Conservation (phyloP, 441 rosid genomes). For the Mallotus japonicus region DNA sequence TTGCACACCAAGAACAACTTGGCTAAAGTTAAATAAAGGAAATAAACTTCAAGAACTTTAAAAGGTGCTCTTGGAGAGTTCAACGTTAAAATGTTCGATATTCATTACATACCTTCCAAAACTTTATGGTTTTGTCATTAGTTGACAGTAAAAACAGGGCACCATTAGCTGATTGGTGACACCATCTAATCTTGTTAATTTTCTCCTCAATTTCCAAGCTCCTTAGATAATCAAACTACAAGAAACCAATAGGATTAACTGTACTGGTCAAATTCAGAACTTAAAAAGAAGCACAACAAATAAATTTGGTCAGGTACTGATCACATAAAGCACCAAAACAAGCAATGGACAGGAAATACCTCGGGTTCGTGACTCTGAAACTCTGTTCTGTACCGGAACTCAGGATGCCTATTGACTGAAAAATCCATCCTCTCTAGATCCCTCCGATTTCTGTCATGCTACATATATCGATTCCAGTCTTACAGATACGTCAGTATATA, state of each 20-base stretch:
- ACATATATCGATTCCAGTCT: slow-evolving; percentile 19
- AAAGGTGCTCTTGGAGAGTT: neutral
- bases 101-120: slow-evolving; percentile 66
- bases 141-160: slow-evolving; percentile 87
- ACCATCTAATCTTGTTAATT: slow-evolving; percentile 96
- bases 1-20: neutral
- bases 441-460: slow-evolving; percentile 67
- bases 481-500: slow-evolving; percentile 9
- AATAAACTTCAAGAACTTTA: neutral
- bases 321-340: slow-evolving; percentile 10
- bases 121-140: slow-evolving; percentile 90
- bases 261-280: neutral
- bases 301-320: slow-evolving; percentile 9
- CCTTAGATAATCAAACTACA: slow-evolving; percentile 94
- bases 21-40: neutral
- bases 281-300: neutral
- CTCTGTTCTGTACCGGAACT: slow-evolving; percentile 93
- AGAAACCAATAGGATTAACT: slow-evolving; percentile 12
- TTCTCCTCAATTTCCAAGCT: slow-evolving; percentile 99
- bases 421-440: slow-evolving; percentile 71
- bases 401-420: slow-evolving; percentile 67
- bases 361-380: slow-evolving; percentile 99
- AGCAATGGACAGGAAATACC: slow-evolving; percentile 38
- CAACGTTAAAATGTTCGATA: too few relatives aligned
- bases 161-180: slow-evolving; percentile 69